These are phyloP conservation scores for Ceriops zippeliana DNA, from an alignment of 345 rosid genomes.

Conservation along the genomic window DNA sequence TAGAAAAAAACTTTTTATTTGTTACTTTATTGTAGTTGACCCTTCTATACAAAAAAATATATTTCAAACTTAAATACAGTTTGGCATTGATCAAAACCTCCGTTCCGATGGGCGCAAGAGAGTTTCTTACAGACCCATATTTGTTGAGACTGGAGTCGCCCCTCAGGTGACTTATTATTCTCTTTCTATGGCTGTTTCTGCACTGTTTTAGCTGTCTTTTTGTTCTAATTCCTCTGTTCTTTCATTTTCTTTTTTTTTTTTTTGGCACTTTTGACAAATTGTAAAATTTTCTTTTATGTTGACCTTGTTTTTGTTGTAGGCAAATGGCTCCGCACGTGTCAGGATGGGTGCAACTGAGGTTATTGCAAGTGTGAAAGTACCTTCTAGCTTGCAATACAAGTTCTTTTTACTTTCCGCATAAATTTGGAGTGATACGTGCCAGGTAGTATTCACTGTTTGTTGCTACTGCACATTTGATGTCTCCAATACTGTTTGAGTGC, in stretches of 20 bases:
- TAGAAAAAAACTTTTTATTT: no score
- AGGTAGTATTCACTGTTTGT: not conserved
- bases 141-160: conserved; percentile 75
- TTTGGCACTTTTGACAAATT: not conserved
- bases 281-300: not conserved
- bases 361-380: conserved; percentile 93
- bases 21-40: no score
- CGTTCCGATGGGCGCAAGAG: conserved; percentile 76
- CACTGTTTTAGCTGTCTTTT: not conserved
- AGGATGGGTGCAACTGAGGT: conserved; percentile 78
- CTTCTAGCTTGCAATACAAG: not conserved
- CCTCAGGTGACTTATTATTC: conserved; percentile 55
- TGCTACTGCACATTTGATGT: no score
- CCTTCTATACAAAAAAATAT: no score
- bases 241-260: not conserved
- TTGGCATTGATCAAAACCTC: conserved; percentile 85
- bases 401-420: not conserved
- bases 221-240: not conserved
- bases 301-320: conserved; percentile 36
- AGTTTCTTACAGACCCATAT: conserved; percentile 57
- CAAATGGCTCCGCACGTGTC: conserved; percentile 88
- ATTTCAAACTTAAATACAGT: conserved; percentile 24
- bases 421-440: not conserved
- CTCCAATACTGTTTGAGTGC: conserved; percentile 15
- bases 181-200: conserved; percentile 1